Conservation (phyloP, 2,329 filamentous ascomycete species). For the Camillea tinctor region DNA sequence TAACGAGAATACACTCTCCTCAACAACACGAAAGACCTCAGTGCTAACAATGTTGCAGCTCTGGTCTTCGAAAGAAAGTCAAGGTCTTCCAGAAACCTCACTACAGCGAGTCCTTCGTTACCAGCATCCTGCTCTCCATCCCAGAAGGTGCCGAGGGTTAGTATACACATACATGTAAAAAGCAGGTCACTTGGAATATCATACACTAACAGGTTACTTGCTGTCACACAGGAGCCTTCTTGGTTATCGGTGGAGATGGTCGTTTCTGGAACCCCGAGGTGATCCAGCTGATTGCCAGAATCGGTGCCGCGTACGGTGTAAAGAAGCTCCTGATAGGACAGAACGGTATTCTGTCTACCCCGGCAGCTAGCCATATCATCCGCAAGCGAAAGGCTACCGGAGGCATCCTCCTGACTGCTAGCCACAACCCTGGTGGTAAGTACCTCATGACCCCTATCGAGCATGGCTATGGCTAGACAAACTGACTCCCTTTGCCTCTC, state of each 20-base stretch:
- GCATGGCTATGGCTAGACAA: not conserved
- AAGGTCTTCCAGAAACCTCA: conserved; percentile 92
- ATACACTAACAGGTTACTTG: conserved; percentile 6
- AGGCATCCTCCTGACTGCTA: conserved; percentile 93
- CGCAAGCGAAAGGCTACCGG: conserved; percentile 92
- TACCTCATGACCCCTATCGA: not conserved
- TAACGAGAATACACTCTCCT: not conserved
- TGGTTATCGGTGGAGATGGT: conserved; percentile 97
- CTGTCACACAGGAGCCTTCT: conserved; percentile 58
- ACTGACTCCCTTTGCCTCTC: conserved; percentile 6
- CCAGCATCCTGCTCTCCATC: conserved; percentile 93
- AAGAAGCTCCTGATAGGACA: conserved; percentile 98
- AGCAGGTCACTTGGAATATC: not conserved
- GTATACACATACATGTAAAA: conserved; percentile 13
- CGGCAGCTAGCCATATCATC: conserved; percentile 93
- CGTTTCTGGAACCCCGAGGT: conserved; percentile 97
- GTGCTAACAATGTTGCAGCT: conserved; percentile 53
- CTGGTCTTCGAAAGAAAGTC: conserved; percentile 98
- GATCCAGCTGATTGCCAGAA: conserved; percentile 95
- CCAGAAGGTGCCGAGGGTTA: conserved; percentile 84
- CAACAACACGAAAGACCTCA: not conserved
- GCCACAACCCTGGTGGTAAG: conserved; percentile 96
- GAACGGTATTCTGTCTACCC: conserved; percentile 93
- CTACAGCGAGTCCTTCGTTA: conserved; percentile 94
- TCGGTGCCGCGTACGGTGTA: conserved; percentile 92